A percentile compares a stretch with the other conserved stretches of the same genome.
These are phyloP conservation scores for Solanum pimpinellifolium DNA, from an alignment of 257 asterid genomes.

Conservation along the genomic window DNA sequence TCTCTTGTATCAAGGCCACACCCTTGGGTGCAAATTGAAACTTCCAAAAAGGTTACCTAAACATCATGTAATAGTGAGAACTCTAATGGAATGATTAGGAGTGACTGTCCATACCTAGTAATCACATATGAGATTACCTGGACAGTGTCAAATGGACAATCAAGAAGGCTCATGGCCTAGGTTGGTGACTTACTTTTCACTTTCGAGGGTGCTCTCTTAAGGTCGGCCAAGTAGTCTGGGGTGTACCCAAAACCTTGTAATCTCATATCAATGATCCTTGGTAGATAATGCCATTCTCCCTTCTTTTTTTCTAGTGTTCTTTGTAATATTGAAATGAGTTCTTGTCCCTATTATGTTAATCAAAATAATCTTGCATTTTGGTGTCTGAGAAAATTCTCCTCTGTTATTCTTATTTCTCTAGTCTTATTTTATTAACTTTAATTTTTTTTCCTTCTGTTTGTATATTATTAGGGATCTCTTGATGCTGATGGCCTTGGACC, in stretches of 20 bases:
- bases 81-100: not conserved
- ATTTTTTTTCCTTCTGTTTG: not conserved
- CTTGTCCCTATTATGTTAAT: not conserved
- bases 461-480: conserved; percentile 50
- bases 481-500: conserved; percentile 84
- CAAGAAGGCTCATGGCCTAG: not conserved
- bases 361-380: not conserved
- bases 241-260: not conserved
- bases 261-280: not conserved
- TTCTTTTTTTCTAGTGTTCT: not conserved
- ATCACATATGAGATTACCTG: not conserved
- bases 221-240: not conserved
- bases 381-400: not conserved
- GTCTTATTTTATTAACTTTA: not conserved
- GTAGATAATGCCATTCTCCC: not conserved
- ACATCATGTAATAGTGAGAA: not conserved
- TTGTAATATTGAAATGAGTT: not conserved
- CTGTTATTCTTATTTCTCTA: not conserved
- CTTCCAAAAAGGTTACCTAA: not conserved
- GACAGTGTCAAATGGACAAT: not conserved
- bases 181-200: not conserved
- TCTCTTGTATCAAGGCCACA: not conserved
- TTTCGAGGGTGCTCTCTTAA: not conserved
- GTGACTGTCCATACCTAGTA: not conserved
- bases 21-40: not conserved